Percentiles rank a stretch among this genome's conserved stretches.
These are phyloP conservation scores for Boletellus ananiceps DNA, from an alignment of 768 basidiomycete species.

Conservation along the genomic window DNA sequence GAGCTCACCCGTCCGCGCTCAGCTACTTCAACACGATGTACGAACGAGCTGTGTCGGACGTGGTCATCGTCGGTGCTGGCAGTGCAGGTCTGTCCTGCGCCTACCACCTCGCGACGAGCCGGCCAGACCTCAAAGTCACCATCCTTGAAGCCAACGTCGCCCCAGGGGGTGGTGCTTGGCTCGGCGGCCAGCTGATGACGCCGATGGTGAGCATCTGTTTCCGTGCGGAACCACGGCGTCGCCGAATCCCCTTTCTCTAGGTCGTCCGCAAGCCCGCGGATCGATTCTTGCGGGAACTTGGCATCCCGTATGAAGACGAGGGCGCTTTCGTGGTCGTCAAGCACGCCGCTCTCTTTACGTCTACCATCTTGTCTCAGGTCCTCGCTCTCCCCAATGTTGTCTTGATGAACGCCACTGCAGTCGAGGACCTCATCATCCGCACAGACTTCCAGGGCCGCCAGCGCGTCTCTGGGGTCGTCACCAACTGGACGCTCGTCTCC, in stretches of 20 bases:
- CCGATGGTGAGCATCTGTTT: conserved; percentile 52
- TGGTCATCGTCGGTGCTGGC: conserved; percentile 73
- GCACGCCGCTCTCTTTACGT: conserved; percentile 78
- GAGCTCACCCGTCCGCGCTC: conserved; percentile 3
- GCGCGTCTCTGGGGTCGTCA: conserved; percentile 51
- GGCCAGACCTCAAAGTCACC: conserved; percentile 62
- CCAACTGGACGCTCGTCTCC: conserved; percentile 49
- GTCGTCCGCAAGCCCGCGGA: conserved; percentile 77
- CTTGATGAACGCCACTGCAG: conserved; percentile 73
- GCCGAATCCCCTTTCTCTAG: conserved; percentile 29
- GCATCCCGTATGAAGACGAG: conserved; percentile 74
- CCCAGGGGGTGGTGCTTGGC: conserved; percentile 75
- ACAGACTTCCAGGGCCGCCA: conserved; percentile 41
- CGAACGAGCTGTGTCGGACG: conserved; percentile 69
- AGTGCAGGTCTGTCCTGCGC: conserved; percentile 69
- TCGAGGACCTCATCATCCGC: conserved; percentile 75
- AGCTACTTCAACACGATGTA: conserved; percentile 76
- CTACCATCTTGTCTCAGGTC: conserved; percentile 67
- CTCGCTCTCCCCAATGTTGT: conserved; percentile 68
- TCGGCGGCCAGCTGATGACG: conserved; percentile 75
- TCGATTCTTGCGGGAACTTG: conserved; percentile 62
- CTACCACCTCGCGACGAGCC: conserved; percentile 60
- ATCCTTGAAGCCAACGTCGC: conserved; percentile 78
- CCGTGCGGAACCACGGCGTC: not conserved
- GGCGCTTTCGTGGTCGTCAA: conserved; percentile 76